phyloP scores from a whole-genome alignment of 805 yeast genomes.

The Ogataea kodamae region DNA sequence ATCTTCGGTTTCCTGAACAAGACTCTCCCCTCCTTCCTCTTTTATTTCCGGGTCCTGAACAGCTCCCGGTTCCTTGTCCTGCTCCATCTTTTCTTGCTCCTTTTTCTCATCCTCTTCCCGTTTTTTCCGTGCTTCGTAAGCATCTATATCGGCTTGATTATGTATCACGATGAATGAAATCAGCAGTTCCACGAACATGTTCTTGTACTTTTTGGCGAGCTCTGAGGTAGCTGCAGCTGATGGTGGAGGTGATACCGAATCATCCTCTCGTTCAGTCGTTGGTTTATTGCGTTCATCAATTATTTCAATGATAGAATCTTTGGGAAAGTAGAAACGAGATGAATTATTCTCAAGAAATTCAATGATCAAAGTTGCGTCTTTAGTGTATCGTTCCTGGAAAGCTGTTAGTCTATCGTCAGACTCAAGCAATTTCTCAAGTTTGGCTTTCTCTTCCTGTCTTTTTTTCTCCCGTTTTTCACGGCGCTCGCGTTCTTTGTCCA shows the following conservation, averaged over 20 bases:
- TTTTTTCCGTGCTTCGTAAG: conserved; percentile 37
- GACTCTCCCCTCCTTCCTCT: conserved; percentile 23
- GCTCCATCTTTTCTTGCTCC: conserved; percentile 18
- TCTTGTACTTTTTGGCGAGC: conserved; percentile 16
- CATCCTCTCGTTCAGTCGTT: conserved; percentile 13
- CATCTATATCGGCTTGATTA: conserved; percentile 46
- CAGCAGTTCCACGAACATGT: conserved; percentile 38
- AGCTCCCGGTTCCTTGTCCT: conserved; percentile 27
- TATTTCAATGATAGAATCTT: conserved; percentile 69
- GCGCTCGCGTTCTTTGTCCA: conserved; percentile 17
- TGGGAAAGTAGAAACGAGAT: conserved; percentile 72
- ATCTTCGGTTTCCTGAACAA: conserved; percentile 28
- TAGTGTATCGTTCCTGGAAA: conserved; percentile 67
- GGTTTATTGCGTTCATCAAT: conserved; percentile 30
- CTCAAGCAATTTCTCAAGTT: conserved; percentile 19
- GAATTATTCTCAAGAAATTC: conserved; percentile 81
- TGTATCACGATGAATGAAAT: conserved; percentile 50
- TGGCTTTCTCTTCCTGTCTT: conserved; percentile 21
- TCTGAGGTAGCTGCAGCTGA: conserved; percentile 9
- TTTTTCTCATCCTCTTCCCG: conserved; percentile 19
- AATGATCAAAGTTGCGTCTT: conserved; percentile 71
- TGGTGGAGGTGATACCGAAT: conserved; percentile 11
- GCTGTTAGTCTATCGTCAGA: conserved; percentile 65
- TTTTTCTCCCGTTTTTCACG: conserved; percentile 16
- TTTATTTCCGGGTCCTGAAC: conserved; percentile 15